Evolutionary conservation across 257 asterid species (phyloP), one percentile per base, ranked within the genome.

Genomic region (Solanum acaule): DNA sequence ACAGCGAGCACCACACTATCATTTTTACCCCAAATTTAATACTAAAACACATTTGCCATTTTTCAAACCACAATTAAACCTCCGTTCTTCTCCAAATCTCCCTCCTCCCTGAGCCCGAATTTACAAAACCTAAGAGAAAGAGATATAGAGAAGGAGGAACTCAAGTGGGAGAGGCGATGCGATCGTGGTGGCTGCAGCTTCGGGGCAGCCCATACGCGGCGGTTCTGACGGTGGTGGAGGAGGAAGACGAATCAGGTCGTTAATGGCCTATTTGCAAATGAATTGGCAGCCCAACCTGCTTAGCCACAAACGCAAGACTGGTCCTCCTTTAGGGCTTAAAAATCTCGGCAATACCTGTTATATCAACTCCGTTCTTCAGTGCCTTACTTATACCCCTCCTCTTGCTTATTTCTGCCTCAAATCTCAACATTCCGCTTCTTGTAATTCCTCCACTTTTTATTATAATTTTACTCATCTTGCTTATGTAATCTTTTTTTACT

Each of bases 291-390:
- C 98, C 90, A 93, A 92, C 92, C 92, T 94, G 68, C 94, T 94
- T 83, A 93, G 90, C 88, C 92, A 91, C 89, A 96, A 94, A 91
- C 98, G 98, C 72, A 95, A 92, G 93, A 92, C 93, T 87, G 97
- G 96, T 90, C 94, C 99, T 52, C 99, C 99, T 33, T 82, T 97
- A 93, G 99, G 99, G 94, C 96, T 97, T 83, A 93, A 92, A 86
- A 97, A 97, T 93, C 93, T 97, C 82, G 99, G 99, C 92, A 97
- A 97, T 89, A 91, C 96, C 81, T 97, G 99, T 92, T 97, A 97
- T 89, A 95, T 97, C 90, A 97, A 97, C 91, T 97, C 99, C 88
- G 99, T 97, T 15, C 98, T 97, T 31, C 99, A 97, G 95, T 97
- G 99, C 91, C 99, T 97, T 90, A 97, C 99, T 68, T 95, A 93